Evolutionary conservation across 768 basidiomycete species (phyloP).

Genomic region (Pleurotus ostreatus): DNA sequence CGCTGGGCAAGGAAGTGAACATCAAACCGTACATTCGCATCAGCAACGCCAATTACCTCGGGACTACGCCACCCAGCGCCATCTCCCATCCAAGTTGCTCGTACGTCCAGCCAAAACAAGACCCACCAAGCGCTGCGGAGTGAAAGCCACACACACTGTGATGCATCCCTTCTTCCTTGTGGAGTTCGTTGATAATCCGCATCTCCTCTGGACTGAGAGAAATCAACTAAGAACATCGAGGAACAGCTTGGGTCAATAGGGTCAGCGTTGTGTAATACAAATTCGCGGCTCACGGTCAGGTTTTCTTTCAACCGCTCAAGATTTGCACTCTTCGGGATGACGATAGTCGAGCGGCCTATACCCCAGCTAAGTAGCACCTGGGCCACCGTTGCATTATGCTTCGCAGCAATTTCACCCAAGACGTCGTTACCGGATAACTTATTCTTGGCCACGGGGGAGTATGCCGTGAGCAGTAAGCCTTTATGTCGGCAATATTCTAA

Average conservation of each 20-base stretch:
- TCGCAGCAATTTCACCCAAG: conserved; percentile 22
- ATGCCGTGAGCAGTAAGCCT: conserved; percentile 43
- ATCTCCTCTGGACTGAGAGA: conserved; percentile 31
- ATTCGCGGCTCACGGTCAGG: conserved; percentile 26
- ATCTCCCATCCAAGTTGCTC: conserved; percentile 34
- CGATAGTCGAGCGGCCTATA: conserved; percentile 53
- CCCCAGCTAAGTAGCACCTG: conserved; percentile 67
- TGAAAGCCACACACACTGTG: conserved; percentile 28
- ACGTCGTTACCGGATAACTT: conserved; percentile 18
- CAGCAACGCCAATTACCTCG: neutral
- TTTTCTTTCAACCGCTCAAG: conserved; percentile 44
- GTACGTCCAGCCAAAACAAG: conserved; percentile 33
- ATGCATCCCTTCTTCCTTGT: conserved; percentile 36
- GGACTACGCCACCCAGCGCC: conserved; percentile 20
- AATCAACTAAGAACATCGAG: conserved; percentile 53
- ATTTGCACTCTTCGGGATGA: conserved; percentile 60
- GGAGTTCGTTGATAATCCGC: conserved; percentile 30
- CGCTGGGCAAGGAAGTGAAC: too few species aligned
- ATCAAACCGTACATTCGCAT: too few species aligned
- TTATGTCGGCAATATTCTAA: conserved; percentile 35
- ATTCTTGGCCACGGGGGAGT: conserved; percentile 38
- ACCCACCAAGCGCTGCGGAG: conserved; percentile 22
- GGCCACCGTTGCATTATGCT: conserved; percentile 27
- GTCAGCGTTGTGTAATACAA: too few species aligned
- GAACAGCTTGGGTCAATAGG: conserved; percentile 62